Conservation (phyloP, 2,329 filamentous ascomycete genomes). For the Tricladium varicosporioides region DNA sequence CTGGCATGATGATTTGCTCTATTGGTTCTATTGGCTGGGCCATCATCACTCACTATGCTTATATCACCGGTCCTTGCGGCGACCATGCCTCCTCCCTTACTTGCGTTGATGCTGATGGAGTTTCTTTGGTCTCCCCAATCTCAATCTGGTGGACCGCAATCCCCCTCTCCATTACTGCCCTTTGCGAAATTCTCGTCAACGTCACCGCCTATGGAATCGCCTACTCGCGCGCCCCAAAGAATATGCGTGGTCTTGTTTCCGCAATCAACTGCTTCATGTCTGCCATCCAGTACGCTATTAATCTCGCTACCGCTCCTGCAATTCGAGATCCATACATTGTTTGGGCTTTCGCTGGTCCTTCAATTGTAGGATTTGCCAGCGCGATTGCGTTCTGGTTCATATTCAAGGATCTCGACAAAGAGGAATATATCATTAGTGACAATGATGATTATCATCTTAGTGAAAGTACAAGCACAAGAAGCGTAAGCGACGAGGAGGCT, state of each 20-base stretch:
- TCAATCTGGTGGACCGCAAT: slow-evolving; percentile 58
- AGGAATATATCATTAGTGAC: slow-evolving; percentile 43
- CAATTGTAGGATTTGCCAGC: slow-evolving; percentile 44
- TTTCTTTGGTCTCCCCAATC: slow-evolving; percentile 34
- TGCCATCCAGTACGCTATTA: slow-evolving; percentile 45
- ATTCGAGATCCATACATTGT: slow-evolving; percentile 48
- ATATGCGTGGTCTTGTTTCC: slow-evolving; percentile 51
- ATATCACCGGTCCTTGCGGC: slow-evolving; percentile 60
- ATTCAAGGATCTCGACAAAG: slow-evolving; percentile 46
- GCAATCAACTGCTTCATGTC: slow-evolving; percentile 48
- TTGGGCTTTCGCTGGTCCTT: slow-evolving; percentile 49
- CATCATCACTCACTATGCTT: slow-evolving; percentile 61
- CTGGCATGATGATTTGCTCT: slow-evolving; percentile 65
- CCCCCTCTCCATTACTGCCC: slow-evolving; percentile 48
- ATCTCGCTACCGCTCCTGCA: slow-evolving; percentile 44
- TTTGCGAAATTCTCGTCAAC: slow-evolving; percentile 52
- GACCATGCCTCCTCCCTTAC: slow-evolving; percentile 28
- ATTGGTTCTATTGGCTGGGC: slow-evolving; percentile 57
- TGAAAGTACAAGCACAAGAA: background rate
- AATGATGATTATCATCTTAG: slow-evolving; percentile 28
- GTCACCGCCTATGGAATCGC: slow-evolving; percentile 51
- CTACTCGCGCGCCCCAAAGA: slow-evolving; percentile 48
- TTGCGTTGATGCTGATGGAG: slow-evolving; percentile 24
- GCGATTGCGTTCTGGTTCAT: slow-evolving; percentile 46
- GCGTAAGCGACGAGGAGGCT: background rate